These are phyloP conservation scores for Aspergillus carlsbadensis DNA, from an alignment of 495 filamentous ascomycete species.

Conservation along the genomic window DNA sequence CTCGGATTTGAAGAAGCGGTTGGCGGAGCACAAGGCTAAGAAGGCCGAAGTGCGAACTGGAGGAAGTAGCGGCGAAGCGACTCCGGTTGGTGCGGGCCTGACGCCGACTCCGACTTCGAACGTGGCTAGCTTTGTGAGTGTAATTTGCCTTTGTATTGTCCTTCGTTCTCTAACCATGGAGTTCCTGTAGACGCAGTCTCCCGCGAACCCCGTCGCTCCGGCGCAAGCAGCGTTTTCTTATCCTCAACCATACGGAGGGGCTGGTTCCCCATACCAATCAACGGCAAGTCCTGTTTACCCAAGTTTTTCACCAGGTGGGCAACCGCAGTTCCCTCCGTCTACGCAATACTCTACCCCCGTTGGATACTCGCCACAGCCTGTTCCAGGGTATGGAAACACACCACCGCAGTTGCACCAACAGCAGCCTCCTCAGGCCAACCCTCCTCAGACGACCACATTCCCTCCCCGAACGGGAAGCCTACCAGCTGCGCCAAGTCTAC, in stretches of 20 bases:
- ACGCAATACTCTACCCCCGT: slow-evolving; percentile 34
- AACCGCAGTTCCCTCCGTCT: slow-evolving; percentile 32
- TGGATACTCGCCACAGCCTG: slow-evolving; percentile 44
- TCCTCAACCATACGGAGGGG: slow-evolving; percentile 37
- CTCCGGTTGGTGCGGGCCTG: slow-evolving; percentile 53
- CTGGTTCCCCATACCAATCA: slow-evolving; percentile 40
- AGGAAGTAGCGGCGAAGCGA: slow-evolving; percentile 60
- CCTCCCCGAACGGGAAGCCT: slow-evolving; percentile 50
- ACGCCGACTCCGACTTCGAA: slow-evolving; percentile 38
- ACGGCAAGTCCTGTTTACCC: slow-evolving; percentile 43
- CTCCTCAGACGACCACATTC: slow-evolving; percentile 38
- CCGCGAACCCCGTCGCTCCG: slow-evolving; percentile 22
- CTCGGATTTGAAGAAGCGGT: slow-evolving; percentile 75
- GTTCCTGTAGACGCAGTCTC: slow-evolving; percentile 27
- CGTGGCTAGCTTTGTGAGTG: slow-evolving; percentile 54
- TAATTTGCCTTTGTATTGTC: neutral
- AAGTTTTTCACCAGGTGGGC: slow-evolving; percentile 34
- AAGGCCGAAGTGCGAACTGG: slow-evolving; percentile 57
- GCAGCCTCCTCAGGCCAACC: slow-evolving; percentile 39
- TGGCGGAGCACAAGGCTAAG: slow-evolving; percentile 77
- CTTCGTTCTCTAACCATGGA: slow-evolving; percentile 1
- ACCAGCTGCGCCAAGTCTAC: slow-evolving; percentile 57
- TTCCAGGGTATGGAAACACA: slow-evolving; percentile 29
- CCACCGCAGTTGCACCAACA: slow-evolving; percentile 36
- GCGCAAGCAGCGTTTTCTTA: slow-evolving; percentile 34